phyloP scores from a whole-genome alignment of 345 rosid species.

The Lumnitzera littorea region DNA sequence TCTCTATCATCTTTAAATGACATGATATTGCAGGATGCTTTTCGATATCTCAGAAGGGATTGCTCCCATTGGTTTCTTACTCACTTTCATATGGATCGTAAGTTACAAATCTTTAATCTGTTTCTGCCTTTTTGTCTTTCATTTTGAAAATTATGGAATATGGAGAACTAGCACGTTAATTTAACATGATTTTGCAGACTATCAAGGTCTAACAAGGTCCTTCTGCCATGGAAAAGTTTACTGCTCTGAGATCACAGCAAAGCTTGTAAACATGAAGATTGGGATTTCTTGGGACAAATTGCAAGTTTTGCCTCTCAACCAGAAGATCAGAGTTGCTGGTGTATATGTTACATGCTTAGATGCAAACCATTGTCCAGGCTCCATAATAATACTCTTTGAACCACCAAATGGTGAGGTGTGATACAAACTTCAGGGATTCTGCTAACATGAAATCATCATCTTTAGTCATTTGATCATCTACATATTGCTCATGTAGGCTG shows the following conservation, averaged over 20 bases:
- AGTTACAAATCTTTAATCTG: constrained; percentile 24
- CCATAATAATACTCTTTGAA: constrained; percentile 76
- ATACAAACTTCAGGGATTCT: constrained; percentile 7
- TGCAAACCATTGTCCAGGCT: constrained; percentile 96
- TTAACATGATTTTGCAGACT: constrained; percentile 42
- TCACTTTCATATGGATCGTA: constrained; percentile 96
- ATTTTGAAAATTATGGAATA: not conserved
- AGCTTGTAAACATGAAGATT: constrained; percentile 74
- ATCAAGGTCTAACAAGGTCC: constrained; percentile 88
- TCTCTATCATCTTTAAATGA: constrained; percentile 9
- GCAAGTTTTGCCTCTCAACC: constrained; percentile 61
- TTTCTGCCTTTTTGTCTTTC: not conserved
- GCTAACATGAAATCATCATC: not conserved
- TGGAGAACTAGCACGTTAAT: not conserved
- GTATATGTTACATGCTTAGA: constrained; percentile 72
- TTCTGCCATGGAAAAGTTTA: constrained; percentile 87
- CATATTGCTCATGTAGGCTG: constrained; percentile 35
- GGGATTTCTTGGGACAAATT: constrained; percentile 84
- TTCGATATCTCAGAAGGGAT: constrained; percentile 81
- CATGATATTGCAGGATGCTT: constrained; percentile 73
- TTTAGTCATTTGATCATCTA: constrained; percentile 7
- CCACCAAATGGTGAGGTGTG: constrained; percentile 90
- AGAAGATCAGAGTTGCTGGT: constrained; percentile 59
- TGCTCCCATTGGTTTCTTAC: constrained; percentile 97
- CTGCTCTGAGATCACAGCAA: constrained; percentile 82